Evolutionary conservation across 2,329 filamentous ascomycete genomes (phyloP), one percentile per base, ranked within the genome.

Genomic region (Scolecobasidium constrictum): DNA sequence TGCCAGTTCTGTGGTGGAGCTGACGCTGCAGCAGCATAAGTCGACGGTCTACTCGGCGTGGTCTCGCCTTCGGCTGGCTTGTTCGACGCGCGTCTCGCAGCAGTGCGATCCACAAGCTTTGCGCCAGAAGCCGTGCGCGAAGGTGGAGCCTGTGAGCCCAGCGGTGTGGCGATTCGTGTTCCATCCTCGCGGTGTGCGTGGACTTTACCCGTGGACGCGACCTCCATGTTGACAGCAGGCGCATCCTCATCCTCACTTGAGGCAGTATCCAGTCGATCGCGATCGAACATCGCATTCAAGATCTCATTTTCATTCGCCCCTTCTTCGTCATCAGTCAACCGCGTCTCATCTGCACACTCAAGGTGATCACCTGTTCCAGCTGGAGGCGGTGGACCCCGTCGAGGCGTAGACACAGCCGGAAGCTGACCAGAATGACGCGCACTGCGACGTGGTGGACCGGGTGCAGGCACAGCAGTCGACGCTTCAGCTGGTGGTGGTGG

Each of bases 161-260:
- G 79, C 4, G 90, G 88, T 2, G 88, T 95, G 6, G 82, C 76
- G 43, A 96, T 78, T 46, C 85, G 73, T 3, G 86, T 93, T 4
- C 90, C 90, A 57, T 95, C 88, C 52, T 95, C 90, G 55, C 92
- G 90, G 40, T 83, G 82, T 31, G 90, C 90, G 2, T 86, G 94
- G 12, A 95, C 82, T 56, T 86, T 93, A 12, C 87, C 90, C 16
- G 81, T 83, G 15, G 83, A 79, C 31, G 81, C 87, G 34, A 95
- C 77, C 60, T 96, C 90, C 58, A 98, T 76, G 54, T 86, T 95
- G 22, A 96, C 86, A 4, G 92, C 88, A 3, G 84, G 83, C 2
- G 87, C 84, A n/a, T 75, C 70, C n/a, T 75, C 75, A 43, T 83
- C 81, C 40, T 86, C 75, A 26, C 77, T 78, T 60, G 90, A 80